phyloP scores from a whole-genome alignment of 345 rosid species.

The Rhizophora mangle region DNA sequence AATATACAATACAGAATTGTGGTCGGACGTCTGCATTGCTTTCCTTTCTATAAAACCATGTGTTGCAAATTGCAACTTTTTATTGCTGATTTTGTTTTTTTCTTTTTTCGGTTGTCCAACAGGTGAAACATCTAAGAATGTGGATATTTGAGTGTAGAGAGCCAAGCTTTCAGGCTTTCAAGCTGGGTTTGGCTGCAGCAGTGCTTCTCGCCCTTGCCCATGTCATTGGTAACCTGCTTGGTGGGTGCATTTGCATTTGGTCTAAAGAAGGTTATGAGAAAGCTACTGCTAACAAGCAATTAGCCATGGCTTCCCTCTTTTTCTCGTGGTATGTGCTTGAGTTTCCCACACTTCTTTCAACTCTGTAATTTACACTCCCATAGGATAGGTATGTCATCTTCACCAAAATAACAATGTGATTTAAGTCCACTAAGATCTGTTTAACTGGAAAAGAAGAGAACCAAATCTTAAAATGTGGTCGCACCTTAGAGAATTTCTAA shows the following conservation, averaged over 20 bases:
- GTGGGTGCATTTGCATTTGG: slow-evolving; percentile 68
- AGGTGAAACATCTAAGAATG: slow-evolving; percentile 70
- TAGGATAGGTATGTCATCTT: no score
- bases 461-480: no score
- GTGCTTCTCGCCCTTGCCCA: slow-evolving; percentile 62
- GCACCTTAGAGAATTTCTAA: no score
- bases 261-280: slow-evolving; percentile 47
- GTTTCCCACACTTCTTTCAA: neutral
- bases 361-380: no score
- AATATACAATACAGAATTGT: no score
- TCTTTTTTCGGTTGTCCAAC: slow-evolving; percentile 1
- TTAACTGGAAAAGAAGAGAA: no score
- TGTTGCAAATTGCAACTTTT: no score
- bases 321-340: slow-evolving; percentile 60
- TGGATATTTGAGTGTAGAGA: slow-evolving; percentile 81
- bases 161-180: slow-evolving; percentile 70
- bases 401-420: no score
- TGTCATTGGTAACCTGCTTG: slow-evolving; percentile 50
- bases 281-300: slow-evolving; percentile 63
- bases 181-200: slow-evolving; percentile 70
- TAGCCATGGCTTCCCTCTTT: slow-evolving; percentile 72
- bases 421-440: no score
- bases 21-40: no score
- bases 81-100: neutral
- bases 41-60: no score